Evolutionary conservation across 2,329 filamentous ascomycete genomes (phyloP), one percentile per base, ranked within the genome.

Genomic region (Ciborinia camelliae): DNA sequence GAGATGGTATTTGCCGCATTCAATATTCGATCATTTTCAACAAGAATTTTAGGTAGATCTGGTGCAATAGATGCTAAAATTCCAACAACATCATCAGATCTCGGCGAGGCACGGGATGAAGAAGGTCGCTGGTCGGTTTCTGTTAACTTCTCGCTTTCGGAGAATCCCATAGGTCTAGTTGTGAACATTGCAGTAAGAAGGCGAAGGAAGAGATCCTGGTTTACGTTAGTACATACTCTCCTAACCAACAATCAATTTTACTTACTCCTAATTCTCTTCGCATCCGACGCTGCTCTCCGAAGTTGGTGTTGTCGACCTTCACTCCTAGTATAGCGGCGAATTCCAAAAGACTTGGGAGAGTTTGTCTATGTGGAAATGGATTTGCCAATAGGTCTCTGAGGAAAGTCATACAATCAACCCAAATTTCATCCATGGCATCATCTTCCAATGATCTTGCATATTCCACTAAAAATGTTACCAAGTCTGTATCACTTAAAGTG

Each of bases 401-500:
- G 76, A 99, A 99, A 0, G 89, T 86, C 72, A 93, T 92, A 75
- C 94, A 99, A 75, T 99, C 94, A 48, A 88, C 84, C 95, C 95
- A 99, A 57, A 99, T 97, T 77, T 99, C 95, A 72, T 99, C 95
- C 84, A 97, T 94, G 20, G 95, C 90, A 79, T 99, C 95, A 72
- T 99, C 95, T 73, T 99, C 95, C 15, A 98, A 81, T 0, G 93
- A 95, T 37, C 86, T 86, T 0, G 92, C 89, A 76, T 99, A 99
- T 68, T 95, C 90, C 9, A 97, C 90, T 52, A 98, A 78, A 75
- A 99, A 99, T 10, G 90, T 85, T 10, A 94, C 91, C 14, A 99
- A 81, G 72, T 97, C 93, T 0, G 86, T 85, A 72, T 97, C 92
- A 62, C 87, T 87, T 12, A 99, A 79, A 55, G 91, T 89, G 23